These are phyloP conservation scores for Cryptococcus sp. DNA, from an alignment of 1,284 basidiomycete genomes.

Conservation along the genomic window DNA sequence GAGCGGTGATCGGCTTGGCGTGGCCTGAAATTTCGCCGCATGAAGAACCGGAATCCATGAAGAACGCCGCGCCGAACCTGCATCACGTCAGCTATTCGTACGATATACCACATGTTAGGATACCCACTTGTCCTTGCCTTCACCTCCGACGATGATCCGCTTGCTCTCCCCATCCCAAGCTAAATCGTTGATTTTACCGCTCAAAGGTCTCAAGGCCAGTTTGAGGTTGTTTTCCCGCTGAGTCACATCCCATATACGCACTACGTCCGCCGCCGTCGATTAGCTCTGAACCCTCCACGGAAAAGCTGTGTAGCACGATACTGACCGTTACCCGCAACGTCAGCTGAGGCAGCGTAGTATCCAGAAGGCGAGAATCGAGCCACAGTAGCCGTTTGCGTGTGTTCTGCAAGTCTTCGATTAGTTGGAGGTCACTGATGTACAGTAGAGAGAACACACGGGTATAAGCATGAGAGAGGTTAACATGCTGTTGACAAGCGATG, in stretches of 20 bases:
- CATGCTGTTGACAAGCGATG: constrained; percentile 28
- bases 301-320: neutral
- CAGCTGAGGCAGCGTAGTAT: constrained; percentile 91
- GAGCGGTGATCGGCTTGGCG: constrained; percentile 87
- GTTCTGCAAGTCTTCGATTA: constrained; percentile 57
- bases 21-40: constrained; percentile 94
- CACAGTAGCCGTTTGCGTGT: constrained; percentile 81
- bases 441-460: constrained; percentile 33
- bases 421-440: neutral
- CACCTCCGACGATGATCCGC: constrained; percentile 93
- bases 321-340: constrained; percentile 73
- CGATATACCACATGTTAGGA: neutral
- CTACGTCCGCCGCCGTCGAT: constrained; percentile 50
- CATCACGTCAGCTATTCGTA: neutral
- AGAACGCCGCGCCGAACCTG: constrained; percentile 84
- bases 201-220: constrained; percentile 77
- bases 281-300: neutral
- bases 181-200: constrained; percentile 86
- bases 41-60: constrained; percentile 82
- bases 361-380: constrained; percentile 92
- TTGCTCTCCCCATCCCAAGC: constrained; percentile 97
- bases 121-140: constrained; percentile 80
- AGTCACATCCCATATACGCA: constrained; percentile 90
- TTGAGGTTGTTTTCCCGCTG: constrained; percentile 85
- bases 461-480: constrained; percentile 45